phyloP scores from a whole-genome alignment of 345 rosid genomes.

The Salix caprea region DNA sequence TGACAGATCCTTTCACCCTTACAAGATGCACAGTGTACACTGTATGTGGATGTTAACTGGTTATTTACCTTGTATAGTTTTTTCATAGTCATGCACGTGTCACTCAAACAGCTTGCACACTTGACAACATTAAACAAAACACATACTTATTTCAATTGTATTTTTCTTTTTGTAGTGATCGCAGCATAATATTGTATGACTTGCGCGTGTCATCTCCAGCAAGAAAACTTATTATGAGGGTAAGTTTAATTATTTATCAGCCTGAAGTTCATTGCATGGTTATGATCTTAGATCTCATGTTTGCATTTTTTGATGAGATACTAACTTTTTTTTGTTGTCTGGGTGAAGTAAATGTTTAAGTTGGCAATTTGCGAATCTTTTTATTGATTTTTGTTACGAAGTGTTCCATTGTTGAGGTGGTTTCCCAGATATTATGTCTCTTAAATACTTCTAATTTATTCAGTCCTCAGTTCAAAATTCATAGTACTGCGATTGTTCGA shows the following conservation, averaged over 20 bases:
- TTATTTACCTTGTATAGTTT: not conserved
- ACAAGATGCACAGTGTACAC: not conserved
- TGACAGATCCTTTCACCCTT: not conserved
- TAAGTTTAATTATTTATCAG: slow-evolving; percentile 24
- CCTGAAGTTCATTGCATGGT: not conserved
- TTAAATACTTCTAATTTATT: not conserved
- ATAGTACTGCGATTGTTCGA: not conserved
- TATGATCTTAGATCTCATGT: not conserved
- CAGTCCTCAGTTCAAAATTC: not conserved
- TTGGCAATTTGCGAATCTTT: not conserved
- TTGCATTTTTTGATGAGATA: not conserved
- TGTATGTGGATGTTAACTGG: not conserved
- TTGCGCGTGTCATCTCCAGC: slow-evolving; percentile 76
- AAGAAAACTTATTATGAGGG: slow-evolving; percentile 80
- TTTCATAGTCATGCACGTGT: not conserved
- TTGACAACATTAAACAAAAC: not conserved
- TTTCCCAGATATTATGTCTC: not conserved
- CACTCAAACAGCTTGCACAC: not conserved
- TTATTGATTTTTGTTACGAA: not conserved
- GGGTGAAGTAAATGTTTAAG: not conserved
- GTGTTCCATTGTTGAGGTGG: not conserved
- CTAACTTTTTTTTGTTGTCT: not conserved
- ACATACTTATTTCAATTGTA: not conserved
- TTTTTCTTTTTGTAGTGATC: slow-evolving; percentile 51
- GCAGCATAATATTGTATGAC: slow-evolving; percentile 75